A percentile compares a stretch with the other conserved stretches of the same genome.
These are phyloP conservation scores for Sporothrix protearum DNA, from an alignment of 2,329 filamentous ascomycete genomes.

Conservation along the genomic window DNA sequence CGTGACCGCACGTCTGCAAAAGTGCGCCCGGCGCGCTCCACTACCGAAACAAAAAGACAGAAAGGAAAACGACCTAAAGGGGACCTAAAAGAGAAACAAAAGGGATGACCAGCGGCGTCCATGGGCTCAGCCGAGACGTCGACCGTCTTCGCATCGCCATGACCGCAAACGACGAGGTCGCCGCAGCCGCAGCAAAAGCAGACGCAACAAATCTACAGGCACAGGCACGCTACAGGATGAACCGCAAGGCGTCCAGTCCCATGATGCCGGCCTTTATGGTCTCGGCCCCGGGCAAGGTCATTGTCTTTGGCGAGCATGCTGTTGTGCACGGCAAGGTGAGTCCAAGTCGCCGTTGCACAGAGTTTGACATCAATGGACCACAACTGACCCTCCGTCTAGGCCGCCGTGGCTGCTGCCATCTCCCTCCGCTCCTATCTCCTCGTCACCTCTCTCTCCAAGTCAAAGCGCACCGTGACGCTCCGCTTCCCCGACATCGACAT, in stretches of 20 bases:
- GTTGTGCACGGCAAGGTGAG: constrained; percentile 87
- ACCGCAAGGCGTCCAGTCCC: constrained; percentile 58
- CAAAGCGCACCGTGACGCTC: constrained; percentile 79
- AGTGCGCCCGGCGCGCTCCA: constrained; percentile 8
- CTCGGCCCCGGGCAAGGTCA: constrained; percentile 95
- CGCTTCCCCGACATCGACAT: constrained; percentile 89
- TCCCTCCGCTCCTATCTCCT: constrained; percentile 94
- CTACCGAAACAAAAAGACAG: neutral
- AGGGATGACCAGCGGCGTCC: constrained; percentile 29
- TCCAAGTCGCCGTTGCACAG: neutral
- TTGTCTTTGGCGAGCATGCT: constrained; percentile 95
- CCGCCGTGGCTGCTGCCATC: constrained; percentile 91
- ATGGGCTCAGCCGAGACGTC: constrained; percentile 28
- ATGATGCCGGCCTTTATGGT: constrained; percentile 94
- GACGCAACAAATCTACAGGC: constrained; percentile 34
- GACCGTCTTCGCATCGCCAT: constrained; percentile 31
- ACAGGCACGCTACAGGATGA: constrained; percentile 36
- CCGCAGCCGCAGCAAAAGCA: constrained; percentile 29
- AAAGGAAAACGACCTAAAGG: neutral
- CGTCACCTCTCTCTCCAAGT: constrained; percentile 90
- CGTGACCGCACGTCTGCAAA: neutral
- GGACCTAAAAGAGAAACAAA: constrained; percentile 7
- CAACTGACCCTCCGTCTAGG: constrained; percentile 44
- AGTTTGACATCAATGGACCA: neutral
- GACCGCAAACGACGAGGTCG: constrained; percentile 36